These are phyloP conservation scores for Metschnikowia bowlesiae DNA, from an alignment of 805 yeast species.

Conservation along the genomic window DNA sequence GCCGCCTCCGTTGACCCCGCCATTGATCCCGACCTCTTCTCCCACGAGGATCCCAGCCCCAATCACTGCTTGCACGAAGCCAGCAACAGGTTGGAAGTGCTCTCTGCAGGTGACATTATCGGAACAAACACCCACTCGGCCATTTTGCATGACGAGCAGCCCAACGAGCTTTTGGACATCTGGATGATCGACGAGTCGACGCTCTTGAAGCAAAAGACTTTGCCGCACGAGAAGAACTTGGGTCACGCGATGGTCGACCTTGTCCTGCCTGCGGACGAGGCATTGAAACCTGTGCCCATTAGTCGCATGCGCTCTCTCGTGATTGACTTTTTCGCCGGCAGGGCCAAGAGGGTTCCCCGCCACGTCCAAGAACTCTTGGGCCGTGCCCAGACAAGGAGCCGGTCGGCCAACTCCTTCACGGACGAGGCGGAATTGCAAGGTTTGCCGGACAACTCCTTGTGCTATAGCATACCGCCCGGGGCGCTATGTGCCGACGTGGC, in stretches of 20 bases:
- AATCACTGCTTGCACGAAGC: not conserved
- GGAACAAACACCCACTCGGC: conserved; percentile 23
- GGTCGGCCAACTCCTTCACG: conserved; percentile 7
- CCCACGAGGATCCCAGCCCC: not conserved
- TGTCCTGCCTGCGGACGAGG: not conserved
- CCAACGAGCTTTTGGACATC: conserved; percentile 36
- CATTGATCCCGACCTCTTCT: not conserved
- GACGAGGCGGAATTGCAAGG: conserved; percentile 22
- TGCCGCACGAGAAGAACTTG: conserved; percentile 39
- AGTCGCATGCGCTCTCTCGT: conserved; percentile 11
- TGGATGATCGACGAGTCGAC: conserved; percentile 30
- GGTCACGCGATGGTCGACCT: conserved; percentile 17
- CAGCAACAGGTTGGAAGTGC: conserved; percentile 16
- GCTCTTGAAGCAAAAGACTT: conserved; percentile 22
- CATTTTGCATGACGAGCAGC: conserved; percentile 21
- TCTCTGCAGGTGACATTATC: conserved; percentile 30
- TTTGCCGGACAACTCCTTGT: conserved; percentile 32
- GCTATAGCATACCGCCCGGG: conserved; percentile 20
- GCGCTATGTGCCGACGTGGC: conserved; percentile 30
- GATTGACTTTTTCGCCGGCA: conserved; percentile 27
- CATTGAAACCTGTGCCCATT: not conserved
- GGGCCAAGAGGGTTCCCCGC: conserved; percentile 32
- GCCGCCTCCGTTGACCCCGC: too few species aligned
- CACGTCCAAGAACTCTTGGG: conserved; percentile 22
- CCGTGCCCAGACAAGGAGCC: conserved; percentile 19